Evolutionary conservation across 148 eudicot species (phyloP).

Genomic region (Rheum nobile): DNA sequence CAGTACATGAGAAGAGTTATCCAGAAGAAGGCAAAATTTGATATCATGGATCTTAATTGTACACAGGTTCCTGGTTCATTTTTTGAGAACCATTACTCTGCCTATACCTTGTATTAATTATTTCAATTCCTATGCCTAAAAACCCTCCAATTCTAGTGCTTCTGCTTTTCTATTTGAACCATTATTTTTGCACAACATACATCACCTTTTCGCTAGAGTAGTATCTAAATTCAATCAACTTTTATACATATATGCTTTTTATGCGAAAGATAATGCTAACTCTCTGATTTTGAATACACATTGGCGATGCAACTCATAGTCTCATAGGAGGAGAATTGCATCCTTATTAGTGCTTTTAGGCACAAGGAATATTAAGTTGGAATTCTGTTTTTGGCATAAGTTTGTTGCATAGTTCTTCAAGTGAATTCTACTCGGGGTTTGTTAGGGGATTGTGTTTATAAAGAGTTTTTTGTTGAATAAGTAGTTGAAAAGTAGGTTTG

Average conservation of each 20-base stretch:
- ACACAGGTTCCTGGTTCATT: constrained; percentile 33
- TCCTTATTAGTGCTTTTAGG: neutral
- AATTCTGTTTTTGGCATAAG: neutral
- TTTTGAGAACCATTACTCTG: constrained; percentile 8
- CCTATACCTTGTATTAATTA: neutral
- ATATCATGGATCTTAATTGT: constrained; percentile 71
- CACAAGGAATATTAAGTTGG: neutral
- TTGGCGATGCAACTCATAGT: neutral
- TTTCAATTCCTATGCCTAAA: neutral
- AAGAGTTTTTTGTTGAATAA: too few relatives aligned
- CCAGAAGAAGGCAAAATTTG: constrained; percentile 80
- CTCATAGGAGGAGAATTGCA: neutral
- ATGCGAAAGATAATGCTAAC: neutral
- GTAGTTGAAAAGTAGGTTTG: too few relatives aligned
- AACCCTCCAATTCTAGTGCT: neutral
- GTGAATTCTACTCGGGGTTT: too few relatives aligned
- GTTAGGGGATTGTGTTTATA: too few relatives aligned
- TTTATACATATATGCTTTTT: neutral
- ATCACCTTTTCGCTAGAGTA: neutral
- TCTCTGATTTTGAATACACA: neutral
- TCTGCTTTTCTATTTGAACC: neutral
- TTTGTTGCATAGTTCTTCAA: neutral
- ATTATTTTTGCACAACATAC: neutral
- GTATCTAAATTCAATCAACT: neutral
- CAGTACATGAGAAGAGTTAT: constrained; percentile 86